Evolutionary conservation across 768 basidiomycete genomes (phyloP), one percentile per base, ranked within the genome.

Genomic region (Agaricus subrufescens): DNA sequence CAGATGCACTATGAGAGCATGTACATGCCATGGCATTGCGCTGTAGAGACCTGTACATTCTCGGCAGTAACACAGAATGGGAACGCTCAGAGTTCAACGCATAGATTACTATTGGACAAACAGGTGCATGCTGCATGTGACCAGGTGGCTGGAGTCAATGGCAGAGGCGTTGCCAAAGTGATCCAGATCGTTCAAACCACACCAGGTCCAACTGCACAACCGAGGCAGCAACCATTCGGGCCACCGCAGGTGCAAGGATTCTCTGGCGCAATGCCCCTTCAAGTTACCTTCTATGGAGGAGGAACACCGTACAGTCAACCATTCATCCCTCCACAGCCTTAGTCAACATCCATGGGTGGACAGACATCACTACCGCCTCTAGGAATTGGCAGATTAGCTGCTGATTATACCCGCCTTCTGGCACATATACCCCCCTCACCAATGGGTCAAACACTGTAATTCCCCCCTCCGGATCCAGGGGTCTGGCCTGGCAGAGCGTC

Each of bases 401-500:
- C 37, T 9, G 57, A 58, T 53, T 58, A 54, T 53, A 30, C 39
- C 23, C 52, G 57, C 14, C 54, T 53, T 9, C 57, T 19, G 3
- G 38, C 19, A 19, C 19, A 48, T 29, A 42, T 40, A 15, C 37
- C 30, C 11, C 19, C 38, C 14, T 42, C 52, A 3, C 39, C 52
- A 25, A 27, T 14, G n/a, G 45, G 57, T 52, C 9, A 10, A 44
- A 5, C 40, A 11, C 29, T 3, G 26, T 43, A 23, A 34, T 50
- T 38, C 48, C 48, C 8, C 42, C 4, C 26, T 19, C 29, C 42
- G 26, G 4, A 34, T 14, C 48, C 48, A 14, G 37, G 42, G 19
- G 48, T 48, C 0, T 56, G 55, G 55, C 55, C 43, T 25, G 40
- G 46, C 19, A 81, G 9, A 52, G 65, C 9, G 62, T 74, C 29